Base-by-base conservation (phyloP, 2,329 filamentous ascomycete genomes). In the Thielaviopsis ethacetica region DNA sequence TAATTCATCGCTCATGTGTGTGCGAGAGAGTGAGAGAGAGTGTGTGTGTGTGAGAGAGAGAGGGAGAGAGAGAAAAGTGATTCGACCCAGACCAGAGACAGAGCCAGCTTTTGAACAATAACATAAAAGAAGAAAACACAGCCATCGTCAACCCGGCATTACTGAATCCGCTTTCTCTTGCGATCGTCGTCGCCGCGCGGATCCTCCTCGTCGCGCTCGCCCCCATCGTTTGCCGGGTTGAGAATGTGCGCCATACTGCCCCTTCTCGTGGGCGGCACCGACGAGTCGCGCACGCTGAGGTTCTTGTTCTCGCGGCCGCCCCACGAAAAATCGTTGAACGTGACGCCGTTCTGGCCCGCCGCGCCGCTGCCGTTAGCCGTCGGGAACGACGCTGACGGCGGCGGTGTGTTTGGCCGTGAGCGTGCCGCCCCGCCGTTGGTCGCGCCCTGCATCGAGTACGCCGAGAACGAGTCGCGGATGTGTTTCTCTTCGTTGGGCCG, bases 171-270 rank as follows among this genome's bases (percentile, higher is more conserved):
- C 68, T 84, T 84, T 60, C 82, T 74, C 68, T 85, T 85, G 52
- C 79, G 73, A 63, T 81, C 79, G 12, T 81, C 78, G 22, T 82
- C 78, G 22, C 76, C 78, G 34, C 78, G 70, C 0, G 78, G 77
- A 59, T 80, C 79, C 59, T 81, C 79, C 27, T 80, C 76, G 5
- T 77, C 75, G 44, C 76, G 71, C 67, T 81, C 79, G 13, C 56
- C 44, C 5, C 72, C 73, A 21, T 76, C 80, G 57, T 80, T 77
- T 24, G 78, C 78, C 0, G 79, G 79, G 64, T 82, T 82, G n/a
- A 82, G 70, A 19, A 82, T 82, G 62, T 82, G 79, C 0, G 79
- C 79, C 78, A 82, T 82, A 68, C 79, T 82, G 24, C 79, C 78
- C 55, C 79, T 70, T 53, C 79, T 70, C 0, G 79, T 82, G 0